phyloP scores from a whole-genome alignment of 805 yeast species.

The Candida endomychidarum region DNA sequence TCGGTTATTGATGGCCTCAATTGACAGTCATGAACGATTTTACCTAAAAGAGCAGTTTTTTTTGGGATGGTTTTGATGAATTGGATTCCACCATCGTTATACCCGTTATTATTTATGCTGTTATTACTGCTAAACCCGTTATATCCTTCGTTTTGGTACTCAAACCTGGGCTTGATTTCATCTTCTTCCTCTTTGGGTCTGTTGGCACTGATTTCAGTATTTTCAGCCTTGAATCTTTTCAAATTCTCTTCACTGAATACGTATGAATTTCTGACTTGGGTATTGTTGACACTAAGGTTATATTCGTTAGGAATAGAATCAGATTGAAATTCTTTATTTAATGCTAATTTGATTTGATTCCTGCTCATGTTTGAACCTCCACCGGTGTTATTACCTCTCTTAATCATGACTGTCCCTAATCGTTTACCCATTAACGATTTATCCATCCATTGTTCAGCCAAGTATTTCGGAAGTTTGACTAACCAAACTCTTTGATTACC shows the following conservation, averaged over 20 bases:
- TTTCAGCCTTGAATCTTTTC: slow-evolving; percentile 52
- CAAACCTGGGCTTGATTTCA: slow-evolving; percentile 10
- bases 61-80: slow-evolving; percentile 84
- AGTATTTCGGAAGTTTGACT: slow-evolving; percentile 83
- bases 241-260: slow-evolving; percentile 87
- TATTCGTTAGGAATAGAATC: slow-evolving; percentile 75
- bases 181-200: slow-evolving; percentile 14
- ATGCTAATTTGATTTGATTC: slow-evolving; percentile 53
- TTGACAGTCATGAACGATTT: slow-evolving; percentile 89
- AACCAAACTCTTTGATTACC: slow-evolving; percentile 84
- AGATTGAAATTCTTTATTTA: slow-evolving; percentile 32
- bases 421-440: slow-evolving; percentile 63
- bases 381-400: slow-evolving; percentile 38
- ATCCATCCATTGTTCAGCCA: slow-evolving; percentile 79
- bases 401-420: slow-evolving; percentile 77
- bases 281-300: slow-evolving; percentile 74
- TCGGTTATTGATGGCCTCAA: slow-evolving; percentile 77
- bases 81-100: slow-evolving; percentile 47
- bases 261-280: slow-evolving; percentile 79
- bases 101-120: slow-evolving; percentile 20
- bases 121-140: too few relatives aligned
- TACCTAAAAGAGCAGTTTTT: slow-evolving; percentile 84
- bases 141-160: slow-evolving; percentile 6
- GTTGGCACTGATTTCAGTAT: slow-evolving; percentile 14
- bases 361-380: background rate